Evolutionary conservation across 2,329 filamentous ascomycete genomes (phyloP).

Genomic region (Phialophora tarda): DNA sequence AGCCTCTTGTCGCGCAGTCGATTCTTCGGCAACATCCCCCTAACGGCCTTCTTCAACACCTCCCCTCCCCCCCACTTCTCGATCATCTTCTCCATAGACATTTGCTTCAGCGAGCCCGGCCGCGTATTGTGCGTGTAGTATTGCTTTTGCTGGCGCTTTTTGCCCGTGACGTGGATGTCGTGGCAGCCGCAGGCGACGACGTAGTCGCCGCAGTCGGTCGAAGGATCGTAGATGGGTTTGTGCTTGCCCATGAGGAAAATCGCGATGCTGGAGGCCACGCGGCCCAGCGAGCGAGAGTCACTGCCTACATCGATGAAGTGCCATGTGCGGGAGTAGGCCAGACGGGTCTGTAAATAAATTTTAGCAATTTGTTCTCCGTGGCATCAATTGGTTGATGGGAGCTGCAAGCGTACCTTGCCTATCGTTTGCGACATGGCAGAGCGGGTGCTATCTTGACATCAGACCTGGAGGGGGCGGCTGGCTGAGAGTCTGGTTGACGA

Average conservation of each 20-base stretch:
- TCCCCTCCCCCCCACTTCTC: conserved; percentile 92
- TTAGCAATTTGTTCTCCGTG: neutral
- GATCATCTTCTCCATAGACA: conserved; percentile 95
- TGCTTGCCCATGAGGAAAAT: conserved; percentile 82
- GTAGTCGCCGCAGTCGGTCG: conserved; percentile 98
- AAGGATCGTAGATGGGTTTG: conserved; percentile 97
- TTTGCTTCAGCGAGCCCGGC: conserved; percentile 81
- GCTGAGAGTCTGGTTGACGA: neutral
- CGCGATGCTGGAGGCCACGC: conserved; percentile 55
- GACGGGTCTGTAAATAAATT: conserved; percentile 71
- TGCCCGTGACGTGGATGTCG: conserved; percentile 84
- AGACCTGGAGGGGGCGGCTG: neutral
- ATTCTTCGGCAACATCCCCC: conserved; percentile 98
- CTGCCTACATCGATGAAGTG: conserved; percentile 80
- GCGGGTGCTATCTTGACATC: conserved; percentile 30
- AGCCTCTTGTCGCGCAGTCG: conserved; percentile 84
- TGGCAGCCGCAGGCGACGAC: conserved; percentile 92
- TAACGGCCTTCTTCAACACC: conserved; percentile 87
- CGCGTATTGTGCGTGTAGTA: conserved; percentile 95
- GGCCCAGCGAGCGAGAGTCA: conserved; percentile 51
- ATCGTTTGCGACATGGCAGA: conserved; percentile 52
- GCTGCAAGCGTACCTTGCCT: conserved; percentile 47
- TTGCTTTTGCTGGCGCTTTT: conserved; percentile 90
- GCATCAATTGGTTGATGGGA: neutral
- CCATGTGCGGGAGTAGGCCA: conserved; percentile 96